A percentile compares a stretch with the other conserved stretches of the same genome.
These are phyloP conservation scores for Phytopythium montanum DNA, from an alignment of 352 stramenopile genomes.

Conservation along the genomic window DNA sequence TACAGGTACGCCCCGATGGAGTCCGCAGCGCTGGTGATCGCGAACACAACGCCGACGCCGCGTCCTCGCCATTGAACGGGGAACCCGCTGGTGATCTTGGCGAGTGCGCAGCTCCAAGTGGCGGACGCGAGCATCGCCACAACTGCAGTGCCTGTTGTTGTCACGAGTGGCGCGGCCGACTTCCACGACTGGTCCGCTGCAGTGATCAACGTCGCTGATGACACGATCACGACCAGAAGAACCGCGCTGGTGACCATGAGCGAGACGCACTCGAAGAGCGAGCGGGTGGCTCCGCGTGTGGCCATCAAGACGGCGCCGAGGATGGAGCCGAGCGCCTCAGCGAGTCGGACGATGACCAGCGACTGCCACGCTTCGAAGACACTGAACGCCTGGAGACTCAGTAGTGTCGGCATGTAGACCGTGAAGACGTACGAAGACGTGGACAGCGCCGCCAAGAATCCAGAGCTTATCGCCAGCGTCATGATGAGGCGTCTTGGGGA, in stretches of 20 bases:
- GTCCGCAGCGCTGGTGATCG: background rate
- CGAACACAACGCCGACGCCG: background rate
- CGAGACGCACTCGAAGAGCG: background rate
- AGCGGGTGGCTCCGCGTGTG: background rate
- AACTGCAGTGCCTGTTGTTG: background rate
- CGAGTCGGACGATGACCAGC: background rate
- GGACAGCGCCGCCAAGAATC: background rate
- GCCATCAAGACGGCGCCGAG: background rate
- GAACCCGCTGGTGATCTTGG: background rate
- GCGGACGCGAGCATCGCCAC: background rate
- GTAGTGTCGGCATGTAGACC: background rate
- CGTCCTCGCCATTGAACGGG: background rate
- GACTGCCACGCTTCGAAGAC: slow-evolving; percentile 1
- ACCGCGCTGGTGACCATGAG: background rate
- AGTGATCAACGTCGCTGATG: background rate
- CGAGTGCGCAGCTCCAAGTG: background rate
- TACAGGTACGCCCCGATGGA: background rate
- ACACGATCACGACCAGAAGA: background rate
- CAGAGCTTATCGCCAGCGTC: background rate
- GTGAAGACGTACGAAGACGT: slow-evolving; percentile 7
- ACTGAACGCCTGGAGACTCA: slow-evolving; percentile 4
- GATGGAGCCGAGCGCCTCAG: background rate
- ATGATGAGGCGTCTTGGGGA: background rate
- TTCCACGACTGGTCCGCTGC: background rate
- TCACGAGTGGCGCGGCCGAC: background rate